Conservation (phyloP, 2,329 filamentous ascomycete genomes). For the Emmonsia crescens region DNA sequence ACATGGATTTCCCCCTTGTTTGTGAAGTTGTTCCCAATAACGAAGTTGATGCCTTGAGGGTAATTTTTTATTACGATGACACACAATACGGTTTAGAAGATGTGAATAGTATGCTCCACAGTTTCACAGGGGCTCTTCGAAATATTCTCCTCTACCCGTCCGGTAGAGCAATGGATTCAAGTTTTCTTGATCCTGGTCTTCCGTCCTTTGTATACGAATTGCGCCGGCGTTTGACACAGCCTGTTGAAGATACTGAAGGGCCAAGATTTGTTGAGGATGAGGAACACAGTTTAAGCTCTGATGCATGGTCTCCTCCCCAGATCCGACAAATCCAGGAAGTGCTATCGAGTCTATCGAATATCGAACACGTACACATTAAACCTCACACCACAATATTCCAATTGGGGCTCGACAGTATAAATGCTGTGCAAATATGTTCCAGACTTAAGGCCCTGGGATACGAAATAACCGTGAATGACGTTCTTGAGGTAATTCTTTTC, state of each 20-base stretch:
- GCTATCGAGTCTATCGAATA: conserved; percentile 48
- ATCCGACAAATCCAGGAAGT: conserved; percentile 47
- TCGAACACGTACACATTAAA: conserved; percentile 41
- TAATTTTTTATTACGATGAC: conserved; percentile 53
- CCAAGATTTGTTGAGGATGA: background rate
- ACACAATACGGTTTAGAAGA: conserved; percentile 16
- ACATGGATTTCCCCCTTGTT: conserved; percentile 60
- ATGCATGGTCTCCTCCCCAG: conserved; percentile 38
- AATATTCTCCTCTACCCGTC: conserved; percentile 25
- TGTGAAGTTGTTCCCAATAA: conserved; percentile 58
- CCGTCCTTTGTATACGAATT: conserved; percentile 17
- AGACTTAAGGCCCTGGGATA: conserved; percentile 51
- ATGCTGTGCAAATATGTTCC: conserved; percentile 64
- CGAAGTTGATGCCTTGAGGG: conserved; percentile 40
- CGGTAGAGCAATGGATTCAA: conserved; percentile 21
- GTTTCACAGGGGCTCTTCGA: conserved; percentile 23
- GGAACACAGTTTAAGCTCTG: background rate
- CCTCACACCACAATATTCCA: conserved; percentile 66
- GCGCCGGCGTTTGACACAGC: background rate
- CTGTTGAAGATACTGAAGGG: background rate
- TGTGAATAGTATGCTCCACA: conserved; percentile 17
- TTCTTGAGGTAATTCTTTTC: conserved; percentile 48
- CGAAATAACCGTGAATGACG: conserved; percentile 55
- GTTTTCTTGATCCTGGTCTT: conserved; percentile 14
- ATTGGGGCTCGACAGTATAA: conserved; percentile 87